These are phyloP conservation scores for Sequoia sempervirens DNA, from an alignment of 75 land plant genomes.

Conservation along the genomic window DNA sequence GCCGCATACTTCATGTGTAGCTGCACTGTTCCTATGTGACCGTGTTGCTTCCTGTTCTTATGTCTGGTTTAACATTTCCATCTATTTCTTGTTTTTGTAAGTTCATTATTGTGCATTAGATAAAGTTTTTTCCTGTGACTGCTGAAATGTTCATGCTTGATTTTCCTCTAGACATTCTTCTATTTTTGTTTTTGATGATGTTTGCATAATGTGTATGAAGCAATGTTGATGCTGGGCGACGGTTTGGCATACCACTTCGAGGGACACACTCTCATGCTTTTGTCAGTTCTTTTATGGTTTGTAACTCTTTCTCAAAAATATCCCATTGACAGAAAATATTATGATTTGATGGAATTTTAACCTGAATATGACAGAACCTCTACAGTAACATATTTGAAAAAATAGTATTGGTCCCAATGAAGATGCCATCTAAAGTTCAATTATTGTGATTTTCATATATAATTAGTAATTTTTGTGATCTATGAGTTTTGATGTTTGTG, in stretches of 20 bases:
- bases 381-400: not conserved
- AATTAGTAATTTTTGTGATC: not conserved
- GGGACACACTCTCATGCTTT: slow-evolving; percentile 99
- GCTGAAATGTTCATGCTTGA: not conserved
- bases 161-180: not conserved
- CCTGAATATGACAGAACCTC: not conserved
- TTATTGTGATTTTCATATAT: not conserved
- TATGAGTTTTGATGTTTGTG: not conserved
- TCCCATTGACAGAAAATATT: not conserved
- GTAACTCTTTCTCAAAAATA: slow-evolving; percentile 10
- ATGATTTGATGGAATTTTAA: not conserved
- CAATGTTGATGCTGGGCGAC: slow-evolving; percentile 86
- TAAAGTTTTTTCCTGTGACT: not conserved
- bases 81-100: not conserved
- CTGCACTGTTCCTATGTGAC: not conserved
- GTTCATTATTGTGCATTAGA: not conserved
- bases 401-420: not conserved
- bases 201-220: slow-evolving; percentile 30
- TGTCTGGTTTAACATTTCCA: not conserved
- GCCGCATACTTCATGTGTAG: not conserved
- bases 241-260: slow-evolving; percentile 92
- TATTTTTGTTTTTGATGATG: slow-evolving; percentile 1
- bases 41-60: not conserved
- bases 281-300: slow-evolving; percentile 90
- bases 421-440: not conserved